These are phyloP conservation scores for Rosa rugosa DNA, from an alignment of 306 rosid species.

Conservation along the genomic window DNA sequence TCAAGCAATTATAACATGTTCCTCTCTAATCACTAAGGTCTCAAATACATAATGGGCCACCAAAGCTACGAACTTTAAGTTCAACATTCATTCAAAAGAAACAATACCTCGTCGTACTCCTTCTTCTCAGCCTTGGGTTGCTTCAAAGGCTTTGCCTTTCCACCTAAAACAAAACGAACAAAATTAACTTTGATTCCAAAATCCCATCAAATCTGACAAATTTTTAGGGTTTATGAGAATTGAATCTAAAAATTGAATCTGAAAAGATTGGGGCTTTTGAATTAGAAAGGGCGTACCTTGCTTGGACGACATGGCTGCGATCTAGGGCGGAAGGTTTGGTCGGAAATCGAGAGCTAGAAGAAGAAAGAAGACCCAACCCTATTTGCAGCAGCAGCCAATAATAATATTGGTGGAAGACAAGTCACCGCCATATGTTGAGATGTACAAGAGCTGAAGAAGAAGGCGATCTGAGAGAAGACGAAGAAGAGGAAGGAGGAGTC, in stretches of 20 bases:
- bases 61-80: neutral
- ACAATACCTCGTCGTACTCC: slow-evolving; percentile 80
- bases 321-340: slow-evolving; percentile 41
- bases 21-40: neutral
- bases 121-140: slow-evolving; percentile 86
- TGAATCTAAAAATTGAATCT: too few relatives aligned
- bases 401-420: neutral
- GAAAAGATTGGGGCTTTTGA: neutral
- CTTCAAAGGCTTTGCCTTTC: slow-evolving; percentile 98
- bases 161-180: slow-evolving; percentile 42
- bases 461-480: too few relatives aligned
- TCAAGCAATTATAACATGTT: neutral
- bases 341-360: slow-evolving; percentile 24
- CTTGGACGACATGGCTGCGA: slow-evolving; percentile 81
- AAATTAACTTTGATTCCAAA: neutral
- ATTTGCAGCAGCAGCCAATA: slow-evolving; percentile 4
- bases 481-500: too few relatives aligned
- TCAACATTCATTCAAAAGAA: neutral
- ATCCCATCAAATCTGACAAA: slow-evolving; percentile 13
- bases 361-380: neutral
- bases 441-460: too few relatives aligned
- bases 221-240: neutral
- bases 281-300: slow-evolving; percentile 50
- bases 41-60: neutral
- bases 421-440: neutral